Evolutionary conservation across 257 asterid species (phyloP).

Genomic region (Solanum habrochaites): DNA sequence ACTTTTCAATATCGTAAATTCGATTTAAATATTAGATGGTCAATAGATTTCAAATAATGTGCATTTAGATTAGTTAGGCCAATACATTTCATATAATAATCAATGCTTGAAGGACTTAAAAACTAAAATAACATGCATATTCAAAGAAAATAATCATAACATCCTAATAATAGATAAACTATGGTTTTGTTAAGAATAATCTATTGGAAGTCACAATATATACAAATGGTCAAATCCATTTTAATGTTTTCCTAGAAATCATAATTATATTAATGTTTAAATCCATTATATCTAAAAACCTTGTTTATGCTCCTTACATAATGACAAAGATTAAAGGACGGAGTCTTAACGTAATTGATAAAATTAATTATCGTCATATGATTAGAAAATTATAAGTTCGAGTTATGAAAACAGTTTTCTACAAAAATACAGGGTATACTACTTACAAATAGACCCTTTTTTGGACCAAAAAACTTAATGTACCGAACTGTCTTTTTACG

Average conservation of each 20-base stretch:
- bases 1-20: background rate
- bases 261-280: background rate
- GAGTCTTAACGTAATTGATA: background rate
- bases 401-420: background rate
- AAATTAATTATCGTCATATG: background rate
- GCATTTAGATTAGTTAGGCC: background rate
- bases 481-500: background rate
- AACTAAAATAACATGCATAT: background rate
- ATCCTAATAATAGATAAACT: background rate
- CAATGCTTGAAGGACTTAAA: background rate
- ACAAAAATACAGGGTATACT: background rate
- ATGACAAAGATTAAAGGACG: background rate
- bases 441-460: background rate
- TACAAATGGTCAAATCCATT: background rate
- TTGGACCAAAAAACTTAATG: accelerated
- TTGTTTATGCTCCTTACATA: background rate
- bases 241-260: background rate
- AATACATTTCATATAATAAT: background rate
- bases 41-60: background rate
- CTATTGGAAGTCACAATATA: background rate
- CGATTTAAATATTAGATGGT: background rate
- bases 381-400: background rate
- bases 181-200: background rate
- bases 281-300: background rate
- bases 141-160: background rate